Conservation (phyloP, 2,329 filamentous ascomycete species). For the Lasiodiplodia theobromae region DNA sequence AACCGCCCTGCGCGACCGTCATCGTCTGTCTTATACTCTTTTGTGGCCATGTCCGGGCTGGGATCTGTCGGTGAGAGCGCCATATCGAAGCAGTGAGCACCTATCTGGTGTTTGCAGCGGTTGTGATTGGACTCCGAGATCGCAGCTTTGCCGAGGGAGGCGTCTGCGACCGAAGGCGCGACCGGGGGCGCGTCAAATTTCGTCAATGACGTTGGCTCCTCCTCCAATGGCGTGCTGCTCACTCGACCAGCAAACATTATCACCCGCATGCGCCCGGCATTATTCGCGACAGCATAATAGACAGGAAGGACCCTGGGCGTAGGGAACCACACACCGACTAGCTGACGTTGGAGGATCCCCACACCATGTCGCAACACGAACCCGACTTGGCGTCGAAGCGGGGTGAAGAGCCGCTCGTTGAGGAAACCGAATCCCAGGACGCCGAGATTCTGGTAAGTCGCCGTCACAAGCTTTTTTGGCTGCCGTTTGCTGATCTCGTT, state of each 20-base stretch:
- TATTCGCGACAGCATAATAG: not conserved
- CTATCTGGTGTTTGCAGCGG: not conserved
- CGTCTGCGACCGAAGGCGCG: constrained; percentile 2
- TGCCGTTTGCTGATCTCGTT: not conserved
- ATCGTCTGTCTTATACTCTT: not conserved
- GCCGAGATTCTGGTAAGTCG: constrained; percentile 10
- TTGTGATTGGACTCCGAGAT: constrained; percentile 3
- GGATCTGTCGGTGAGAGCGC: not conserved
- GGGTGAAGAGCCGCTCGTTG: not conserved
- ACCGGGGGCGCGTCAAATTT: constrained; percentile 10
- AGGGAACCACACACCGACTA: not conserved
- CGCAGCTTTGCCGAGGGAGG: constrained; percentile 5
- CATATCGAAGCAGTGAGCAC: not conserved
- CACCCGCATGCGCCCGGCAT: not conserved
- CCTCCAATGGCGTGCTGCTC: constrained; percentile 14
- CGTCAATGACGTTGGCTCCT: constrained; percentile 4
- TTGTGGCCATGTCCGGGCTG: not conserved
- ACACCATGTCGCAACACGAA: constrained; percentile 3
- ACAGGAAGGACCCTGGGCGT: too few species aligned
- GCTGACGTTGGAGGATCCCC: not conserved
- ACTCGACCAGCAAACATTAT: not conserved
- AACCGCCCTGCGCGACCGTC: not conserved
- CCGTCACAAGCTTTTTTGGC: not conserved
- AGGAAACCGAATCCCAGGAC: constrained; percentile 22
- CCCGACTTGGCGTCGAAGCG: constrained; percentile 7